These are phyloP conservation scores for Omphalotus guepiniiformis DNA, from an alignment of 768 basidiomycete genomes.

Conservation along the genomic window DNA sequence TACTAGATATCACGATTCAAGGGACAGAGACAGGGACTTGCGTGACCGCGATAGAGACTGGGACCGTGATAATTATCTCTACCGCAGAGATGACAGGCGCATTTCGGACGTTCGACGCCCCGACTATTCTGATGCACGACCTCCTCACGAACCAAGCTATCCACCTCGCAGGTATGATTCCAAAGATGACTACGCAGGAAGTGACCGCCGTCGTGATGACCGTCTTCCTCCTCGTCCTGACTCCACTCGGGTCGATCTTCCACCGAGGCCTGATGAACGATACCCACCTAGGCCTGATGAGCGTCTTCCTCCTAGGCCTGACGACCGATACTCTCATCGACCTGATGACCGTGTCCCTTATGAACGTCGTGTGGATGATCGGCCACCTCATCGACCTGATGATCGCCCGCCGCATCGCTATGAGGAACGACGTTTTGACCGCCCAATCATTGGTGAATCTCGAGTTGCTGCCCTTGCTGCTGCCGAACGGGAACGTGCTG, in stretches of 20 bases:
- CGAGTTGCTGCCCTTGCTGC: slow-evolving; percentile 5
- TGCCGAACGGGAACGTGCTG: slow-evolving; percentile 1
- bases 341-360: too few relatives aligned
- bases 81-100: slow-evolving; percentile 25
- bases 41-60: slow-evolving; percentile 30
- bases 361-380: too few relatives aligned
- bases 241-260: neutral
- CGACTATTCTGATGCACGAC: slow-evolving; percentile 28
- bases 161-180: too few relatives aligned
- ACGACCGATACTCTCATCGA: slow-evolving; percentile 3
- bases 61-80: slow-evolving; percentile 24
- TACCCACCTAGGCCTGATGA: neutral
- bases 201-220: slow-evolving; percentile 1
- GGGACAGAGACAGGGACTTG: slow-evolving; percentile 28
- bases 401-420: neutral
- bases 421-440: too few relatives aligned
- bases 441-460: slow-evolving; percentile 3
- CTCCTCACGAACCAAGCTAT: too few relatives aligned
- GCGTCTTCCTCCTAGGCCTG: neutral
- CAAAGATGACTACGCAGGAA: slow-evolving; percentile 6
- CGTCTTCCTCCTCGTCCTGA: neutral
- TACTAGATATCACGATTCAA: slow-evolving; percentile 23
- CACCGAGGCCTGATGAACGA: neutral
- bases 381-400: too few relatives aligned
- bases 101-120: slow-evolving; percentile 3